Evolutionary conservation across 495 filamentous ascomycete genomes (phyloP), one percentile per base, ranked within the genome.

Genomic region (Xylaria cubensis): DNA sequence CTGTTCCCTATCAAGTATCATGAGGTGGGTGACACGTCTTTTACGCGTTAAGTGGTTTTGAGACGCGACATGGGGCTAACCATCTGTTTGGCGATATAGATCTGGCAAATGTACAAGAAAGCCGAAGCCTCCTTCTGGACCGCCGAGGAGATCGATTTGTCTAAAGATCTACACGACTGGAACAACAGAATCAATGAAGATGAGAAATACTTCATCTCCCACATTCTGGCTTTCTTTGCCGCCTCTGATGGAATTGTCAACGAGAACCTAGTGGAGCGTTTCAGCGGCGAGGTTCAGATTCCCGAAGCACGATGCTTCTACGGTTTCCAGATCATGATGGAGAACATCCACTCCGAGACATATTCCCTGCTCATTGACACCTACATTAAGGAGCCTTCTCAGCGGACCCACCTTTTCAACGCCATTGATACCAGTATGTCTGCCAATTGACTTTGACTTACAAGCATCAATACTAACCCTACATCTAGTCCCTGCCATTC

Each of bases 101-200:
- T 99, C 85, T 99, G 96, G 96, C 97, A 98, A 84, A 98, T 99
- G 95, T 99, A 99, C 90, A 99, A 99, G 92, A 98, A 99, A 86
- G 97, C 97, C 76, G 95, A 98, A 83, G 96, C 96, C 32, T 98
- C 97, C 48, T 99, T 99, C 90, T 99, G 96, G 96, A 98, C 97
- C 66, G 96, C 96, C 68, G 96, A 99, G 81, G 96, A 99, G 86
- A 98, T 99, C 73, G 96, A 99, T 86, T 90, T 99, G 36, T 97
- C 95, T 77, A 98, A 99, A 86, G 96, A 99, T 82, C 88, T 97
- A 32, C 93, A 97, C 87, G 97, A 99, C 86, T 99, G 96, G 96
- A 95, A 97, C 88, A 95, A 98, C 88, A 89, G 91, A 75, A 85
- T 99, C 74, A 99, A 94, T 82, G 92, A 98, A 76, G 96, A 99